Percentiles rank a stretch among this genome's conserved stretches.
These are phyloP conservation scores for Malus sieversii DNA, from an alignment of 306 rosid genomes.

Conservation along the genomic window DNA sequence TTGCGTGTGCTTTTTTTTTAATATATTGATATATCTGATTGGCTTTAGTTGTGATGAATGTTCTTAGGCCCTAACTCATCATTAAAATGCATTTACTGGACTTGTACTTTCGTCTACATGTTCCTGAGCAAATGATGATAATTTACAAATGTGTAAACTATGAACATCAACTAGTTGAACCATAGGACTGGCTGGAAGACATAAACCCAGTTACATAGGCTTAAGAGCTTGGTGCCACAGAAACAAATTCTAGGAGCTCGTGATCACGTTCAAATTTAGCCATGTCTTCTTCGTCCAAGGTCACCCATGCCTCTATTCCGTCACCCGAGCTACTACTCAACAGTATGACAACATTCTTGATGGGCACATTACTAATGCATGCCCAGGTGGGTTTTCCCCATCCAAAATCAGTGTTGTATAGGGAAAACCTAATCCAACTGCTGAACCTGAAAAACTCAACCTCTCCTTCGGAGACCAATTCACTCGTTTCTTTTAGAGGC, in stretches of 20 bases:
- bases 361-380: constrained; percentile 9
- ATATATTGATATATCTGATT: constrained; percentile 5
- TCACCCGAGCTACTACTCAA: constrained; percentile 4
- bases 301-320: constrained; percentile 13
- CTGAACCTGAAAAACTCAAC: constrained; percentile 15
- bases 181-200: background rate
- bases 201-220: background rate
- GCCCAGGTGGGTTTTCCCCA: constrained; percentile 17
- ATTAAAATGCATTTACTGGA: background rate
- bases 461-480: background rate
- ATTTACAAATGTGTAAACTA: background rate
- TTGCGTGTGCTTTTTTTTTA: constrained; percentile 9
- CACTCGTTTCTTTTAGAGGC: background rate
- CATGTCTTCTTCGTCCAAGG: constrained; percentile 4
- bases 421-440: constrained; percentile 10
- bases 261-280: background rate
- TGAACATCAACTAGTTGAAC: background rate
- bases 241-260: background rate
- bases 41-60: background rate
- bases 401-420: constrained; percentile 12
- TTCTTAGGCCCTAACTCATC: background rate
- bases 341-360: background rate
- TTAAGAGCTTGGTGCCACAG: constrained; percentile 2
- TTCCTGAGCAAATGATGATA: background rate
- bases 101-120: background rate